These are phyloP conservation scores for Leccinum ochraceum DNA, from an alignment of 768 basidiomycete genomes.

Conservation along the genomic window DNA sequence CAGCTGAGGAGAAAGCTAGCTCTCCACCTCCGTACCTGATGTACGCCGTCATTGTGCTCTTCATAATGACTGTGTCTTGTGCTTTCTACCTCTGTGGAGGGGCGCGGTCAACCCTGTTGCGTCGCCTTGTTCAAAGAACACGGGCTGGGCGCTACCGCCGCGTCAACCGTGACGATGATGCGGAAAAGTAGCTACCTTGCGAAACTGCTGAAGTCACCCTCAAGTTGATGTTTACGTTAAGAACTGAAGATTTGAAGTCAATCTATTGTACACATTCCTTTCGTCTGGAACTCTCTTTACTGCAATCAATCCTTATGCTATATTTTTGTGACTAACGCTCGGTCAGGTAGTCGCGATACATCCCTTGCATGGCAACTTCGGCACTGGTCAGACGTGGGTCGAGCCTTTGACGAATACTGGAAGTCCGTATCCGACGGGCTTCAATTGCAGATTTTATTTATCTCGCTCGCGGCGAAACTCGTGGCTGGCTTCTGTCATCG, in stretches of 20 bases:
- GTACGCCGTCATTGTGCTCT: slow-evolving; percentile 27
- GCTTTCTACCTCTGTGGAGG: slow-evolving; percentile 53
- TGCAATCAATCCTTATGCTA: not conserved
- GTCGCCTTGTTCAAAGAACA: slow-evolving; percentile 42
- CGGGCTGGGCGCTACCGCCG: slow-evolving; percentile 44
- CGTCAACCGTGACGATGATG: slow-evolving; percentile 49
- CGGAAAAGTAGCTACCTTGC: slow-evolving; percentile 43
- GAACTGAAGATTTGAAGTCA: not conserved
- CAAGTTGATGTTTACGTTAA: not conserved
- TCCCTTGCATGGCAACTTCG: not conserved
- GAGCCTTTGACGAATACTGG: too few species aligned
- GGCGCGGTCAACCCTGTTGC: slow-evolving; percentile 25
- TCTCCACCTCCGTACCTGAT: slow-evolving; percentile 13
- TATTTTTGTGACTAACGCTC: not conserved
- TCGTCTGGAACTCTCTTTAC: not conserved
- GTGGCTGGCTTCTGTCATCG: not conserved
- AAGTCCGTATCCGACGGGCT: not conserved
- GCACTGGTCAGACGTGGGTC: not conserved
- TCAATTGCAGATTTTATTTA: not conserved
- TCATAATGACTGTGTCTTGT: slow-evolving; percentile 47
- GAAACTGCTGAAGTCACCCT: not conserved
- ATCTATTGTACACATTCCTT: not conserved
- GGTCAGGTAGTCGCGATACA: not conserved
- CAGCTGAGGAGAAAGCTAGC: slow-evolving; percentile 4
- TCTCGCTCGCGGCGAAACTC: not conserved